Conservation (phyloP, 208 protist genomes). For the Naegleria gruberi region DNA sequence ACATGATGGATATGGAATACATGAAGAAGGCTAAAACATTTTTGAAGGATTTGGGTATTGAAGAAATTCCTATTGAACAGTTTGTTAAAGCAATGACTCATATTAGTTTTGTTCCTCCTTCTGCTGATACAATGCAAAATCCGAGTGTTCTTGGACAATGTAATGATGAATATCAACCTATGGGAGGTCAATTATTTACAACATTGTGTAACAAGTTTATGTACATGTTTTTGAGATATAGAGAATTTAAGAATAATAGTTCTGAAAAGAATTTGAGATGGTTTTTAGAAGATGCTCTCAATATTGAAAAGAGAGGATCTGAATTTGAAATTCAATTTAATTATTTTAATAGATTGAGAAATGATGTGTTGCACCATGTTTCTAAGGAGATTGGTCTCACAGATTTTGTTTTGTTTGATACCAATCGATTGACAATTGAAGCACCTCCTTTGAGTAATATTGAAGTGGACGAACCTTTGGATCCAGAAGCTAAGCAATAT, state of each 20-base stretch:
- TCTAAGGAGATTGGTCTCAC: background rate
- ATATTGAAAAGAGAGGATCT: background rate
- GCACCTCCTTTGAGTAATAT: no score
- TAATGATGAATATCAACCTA: background rate
- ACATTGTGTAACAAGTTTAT: background rate
- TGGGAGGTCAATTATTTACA: background rate
- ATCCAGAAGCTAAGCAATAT: no score
- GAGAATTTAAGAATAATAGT: background rate
- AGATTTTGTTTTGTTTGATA: background rate
- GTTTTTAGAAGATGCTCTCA: background rate
- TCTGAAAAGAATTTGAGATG: conserved; percentile 1
- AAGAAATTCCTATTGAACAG: background rate
- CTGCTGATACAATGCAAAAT: background rate
- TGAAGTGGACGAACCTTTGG: no score
- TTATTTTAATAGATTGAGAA: conserved; percentile 1
- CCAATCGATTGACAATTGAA: background rate
- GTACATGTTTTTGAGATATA: background rate
- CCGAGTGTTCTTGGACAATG: background rate
- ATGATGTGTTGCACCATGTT: background rate
- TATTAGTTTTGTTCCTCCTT: background rate
- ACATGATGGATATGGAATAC: background rate
- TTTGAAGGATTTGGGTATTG: background rate
- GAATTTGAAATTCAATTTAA: background rate
- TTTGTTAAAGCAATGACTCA: background rate
- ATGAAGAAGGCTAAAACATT: background rate